A percentile compares a stretch with the other conserved stretches of the same genome.
These are phyloP conservation scores for Trypanosomatidae sp. DNA, from an alignment of 208 protist species.

Conservation along the genomic window DNA sequence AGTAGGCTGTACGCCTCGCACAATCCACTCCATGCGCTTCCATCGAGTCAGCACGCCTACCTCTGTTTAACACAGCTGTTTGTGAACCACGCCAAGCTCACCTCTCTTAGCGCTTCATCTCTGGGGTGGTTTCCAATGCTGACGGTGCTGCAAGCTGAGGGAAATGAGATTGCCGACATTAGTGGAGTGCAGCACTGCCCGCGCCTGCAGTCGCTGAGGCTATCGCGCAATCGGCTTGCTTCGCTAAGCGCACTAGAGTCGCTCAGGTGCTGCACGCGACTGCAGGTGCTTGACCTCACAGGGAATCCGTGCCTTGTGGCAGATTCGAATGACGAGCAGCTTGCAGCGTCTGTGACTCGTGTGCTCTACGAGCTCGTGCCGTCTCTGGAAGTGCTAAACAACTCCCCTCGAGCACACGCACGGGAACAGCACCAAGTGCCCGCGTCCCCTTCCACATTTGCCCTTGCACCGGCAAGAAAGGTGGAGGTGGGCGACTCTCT, in stretches of 20 bases:
- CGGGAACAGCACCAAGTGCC: not conserved
- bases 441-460: not conserved
- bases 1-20: conserved; percentile 64
- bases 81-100: conserved; percentile 62
- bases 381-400: conserved; percentile 44
- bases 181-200: conserved; percentile 55
- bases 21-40: conserved; percentile 40
- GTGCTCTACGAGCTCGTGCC: conserved; percentile 14
- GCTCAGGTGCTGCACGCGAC: conserved; percentile 40
- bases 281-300: conserved; percentile 49
- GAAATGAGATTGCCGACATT: conserved; percentile 62
- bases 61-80: conserved; percentile 74
- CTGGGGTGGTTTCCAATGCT: conserved; percentile 71
- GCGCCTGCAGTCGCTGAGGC: conserved; percentile 51
- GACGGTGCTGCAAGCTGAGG: conserved; percentile 69
- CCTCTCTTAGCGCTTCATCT: conserved; percentile 21
- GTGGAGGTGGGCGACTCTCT: not conserved
- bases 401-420: not conserved
- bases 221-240: conserved; percentile 66
- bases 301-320: conserved; percentile 53
- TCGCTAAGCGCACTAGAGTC: conserved; percentile 35
- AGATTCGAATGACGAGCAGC: not conserved
- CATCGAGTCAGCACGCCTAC: conserved; percentile 11
- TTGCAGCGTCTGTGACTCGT: not conserved
- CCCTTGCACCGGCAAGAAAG: not conserved